These are phyloP conservation scores for Kernera saxatilis DNA, from an alignment of 345 rosid genomes.

Conservation along the genomic window DNA sequence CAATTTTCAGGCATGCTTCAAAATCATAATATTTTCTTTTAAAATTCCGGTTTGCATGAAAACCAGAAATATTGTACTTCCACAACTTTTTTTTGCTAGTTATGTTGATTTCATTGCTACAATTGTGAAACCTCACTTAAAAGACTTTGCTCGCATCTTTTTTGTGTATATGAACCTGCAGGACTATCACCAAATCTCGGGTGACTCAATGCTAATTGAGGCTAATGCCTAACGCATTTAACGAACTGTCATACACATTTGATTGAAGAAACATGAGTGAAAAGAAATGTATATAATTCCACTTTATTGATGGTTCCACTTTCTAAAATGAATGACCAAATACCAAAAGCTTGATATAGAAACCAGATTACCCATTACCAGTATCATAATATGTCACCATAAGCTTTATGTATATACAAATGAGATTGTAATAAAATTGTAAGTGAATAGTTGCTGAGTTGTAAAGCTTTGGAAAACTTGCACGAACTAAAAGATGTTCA, in stretches of 20 bases:
- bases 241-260: neutral
- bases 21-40: neutral
- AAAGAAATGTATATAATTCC: neutral
- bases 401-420: neutral
- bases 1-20: slow-evolving; percentile 3
- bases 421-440: neutral
- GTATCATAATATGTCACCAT: slow-evolving; percentile 1
- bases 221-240: slow-evolving; percentile 10
- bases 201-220: neutral
- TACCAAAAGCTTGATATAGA: neutral
- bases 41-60: neutral
- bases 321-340: slow-evolving; percentile 15
- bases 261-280: neutral
- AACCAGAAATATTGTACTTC: neutral
- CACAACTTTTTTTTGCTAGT: neutral
- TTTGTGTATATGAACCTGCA: slow-evolving; percentile 11
- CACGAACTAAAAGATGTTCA: slow-evolving; percentile 30
- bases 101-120: slow-evolving; percentile 15
- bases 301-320: slow-evolving; percentile 5
- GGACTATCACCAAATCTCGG: neutral
- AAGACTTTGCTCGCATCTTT: neutral
- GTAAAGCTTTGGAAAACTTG: slow-evolving; percentile 18
- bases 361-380: slow-evolving; percentile 8
- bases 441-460: slow-evolving; percentile 25
- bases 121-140: neutral